Evolutionary conservation across 176 grass and related monocot genomes (phyloP).

Genomic region (Phragmites australis): DNA sequence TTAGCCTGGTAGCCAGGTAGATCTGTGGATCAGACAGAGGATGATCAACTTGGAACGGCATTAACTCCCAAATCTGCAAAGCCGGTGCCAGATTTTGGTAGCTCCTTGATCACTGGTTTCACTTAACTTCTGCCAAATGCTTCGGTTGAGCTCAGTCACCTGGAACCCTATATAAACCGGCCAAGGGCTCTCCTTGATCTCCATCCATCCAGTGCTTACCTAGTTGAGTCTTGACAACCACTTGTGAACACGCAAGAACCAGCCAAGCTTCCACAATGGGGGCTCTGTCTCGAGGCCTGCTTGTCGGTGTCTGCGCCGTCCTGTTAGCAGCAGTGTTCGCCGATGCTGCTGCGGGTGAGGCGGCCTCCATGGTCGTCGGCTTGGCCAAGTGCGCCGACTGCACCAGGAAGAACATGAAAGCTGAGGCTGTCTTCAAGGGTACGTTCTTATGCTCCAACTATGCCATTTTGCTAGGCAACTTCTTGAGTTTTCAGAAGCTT

Average conservation of each 20-base stretch:
- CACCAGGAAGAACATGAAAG: slow-evolving; percentile 41
- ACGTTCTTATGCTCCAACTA: not conserved
- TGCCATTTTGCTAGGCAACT: not conserved
- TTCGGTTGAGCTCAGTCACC: not conserved
- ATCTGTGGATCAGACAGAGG: not conserved
- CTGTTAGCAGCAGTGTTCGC: not conserved
- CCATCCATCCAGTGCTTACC: not conserved
- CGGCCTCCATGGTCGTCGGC: slow-evolving; percentile 14
- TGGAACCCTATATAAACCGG: slow-evolving; percentile 29
- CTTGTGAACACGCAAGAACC: not conserved
- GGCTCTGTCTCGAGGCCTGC: not conserved
- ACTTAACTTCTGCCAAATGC: not conserved
- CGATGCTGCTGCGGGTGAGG: not conserved
- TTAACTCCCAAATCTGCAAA: slow-evolving; percentile 37
- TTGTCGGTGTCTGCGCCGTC: slow-evolving; percentile 10
- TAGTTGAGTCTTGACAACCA: not conserved
- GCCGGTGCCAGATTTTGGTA: slow-evolving; percentile 46
- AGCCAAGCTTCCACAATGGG: slow-evolving; percentile 19
- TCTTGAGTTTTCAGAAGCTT: not conserved
- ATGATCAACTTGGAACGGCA: slow-evolving; percentile 21
- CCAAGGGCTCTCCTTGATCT: not conserved
- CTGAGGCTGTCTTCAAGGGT: slow-evolving; percentile 31
- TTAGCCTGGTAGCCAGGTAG: not conserved
- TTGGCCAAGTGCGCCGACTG: slow-evolving; percentile 42
- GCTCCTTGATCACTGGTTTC: not conserved